Conservation (phyloP, 2,329 filamentous ascomycete genomes). For the Cladophialophora immunda region DNA sequence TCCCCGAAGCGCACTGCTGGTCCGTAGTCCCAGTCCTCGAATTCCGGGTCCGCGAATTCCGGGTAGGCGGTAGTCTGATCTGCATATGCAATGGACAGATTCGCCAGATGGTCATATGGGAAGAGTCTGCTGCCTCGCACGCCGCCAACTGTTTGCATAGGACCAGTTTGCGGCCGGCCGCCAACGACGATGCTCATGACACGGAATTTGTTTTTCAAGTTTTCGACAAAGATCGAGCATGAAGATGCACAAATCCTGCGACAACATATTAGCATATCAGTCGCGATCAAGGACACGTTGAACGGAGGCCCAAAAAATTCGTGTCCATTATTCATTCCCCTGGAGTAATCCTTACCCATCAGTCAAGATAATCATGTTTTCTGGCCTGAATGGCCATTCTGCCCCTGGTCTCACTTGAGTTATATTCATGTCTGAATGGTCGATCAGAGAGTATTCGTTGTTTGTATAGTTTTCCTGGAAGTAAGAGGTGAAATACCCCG, state of each 20-base stretch:
- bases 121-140: slow-evolving; percentile 59
- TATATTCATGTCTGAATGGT: not conserved
- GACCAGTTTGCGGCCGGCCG: slow-evolving; percentile 52
- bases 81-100: not conserved
- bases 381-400: slow-evolving; percentile 59
- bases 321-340: too few species aligned
- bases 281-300: not conserved
- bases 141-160: slow-evolving; percentile 70
- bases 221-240: slow-evolving; percentile 65
- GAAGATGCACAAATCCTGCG: slow-evolving; percentile 60
- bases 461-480: slow-evolving; percentile 8
- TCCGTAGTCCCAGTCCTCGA: not conserved
- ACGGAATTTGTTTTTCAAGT: slow-evolving; percentile 61
- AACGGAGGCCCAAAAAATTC: too few species aligned
- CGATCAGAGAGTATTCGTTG: slow-evolving; percentile 6
- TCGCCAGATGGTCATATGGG: not conserved
- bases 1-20: not conserved
- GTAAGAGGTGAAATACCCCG: slow-evolving; percentile 2
- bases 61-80: not conserved
- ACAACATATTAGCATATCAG: not conserved
- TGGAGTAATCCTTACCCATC: slow-evolving; percentile 55
- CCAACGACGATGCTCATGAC: slow-evolving; percentile 67
- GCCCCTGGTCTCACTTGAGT: not conserved
- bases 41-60: not conserved
- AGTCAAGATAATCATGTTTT: slow-evolving; percentile 57